Evolutionary conservation across 768 basidiomycete species (phyloP), one percentile per base, ranked within the genome.

Genomic region (Mycena pura): DNA sequence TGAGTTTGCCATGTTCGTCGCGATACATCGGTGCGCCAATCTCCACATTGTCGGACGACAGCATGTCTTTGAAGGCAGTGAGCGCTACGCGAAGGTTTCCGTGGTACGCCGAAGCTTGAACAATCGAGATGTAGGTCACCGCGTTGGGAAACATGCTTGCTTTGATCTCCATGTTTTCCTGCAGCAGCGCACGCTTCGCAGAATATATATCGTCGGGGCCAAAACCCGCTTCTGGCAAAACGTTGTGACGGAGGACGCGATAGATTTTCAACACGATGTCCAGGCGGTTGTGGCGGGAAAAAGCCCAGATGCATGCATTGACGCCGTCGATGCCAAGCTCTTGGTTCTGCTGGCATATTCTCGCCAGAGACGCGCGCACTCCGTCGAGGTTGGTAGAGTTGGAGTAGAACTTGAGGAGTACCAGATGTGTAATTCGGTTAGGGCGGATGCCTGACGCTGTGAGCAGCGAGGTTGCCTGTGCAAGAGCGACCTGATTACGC

Each of bases 281-380:
- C 21, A 87, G 66, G 19, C 80, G 82, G 14, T 77, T 73, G 49
- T 80, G 81, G 34, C 76, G 76, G 17, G 82, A 83, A 72, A 84
- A 93, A 0, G 88, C 88, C 87, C 86, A 90, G 9, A 95, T 75
- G 66, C 84, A 86, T 7, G 85, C 80, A 68, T 93, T 94, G 65
- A 89, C 68, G 11, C 87, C 89, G 52, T 89, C 88, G 21, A 90
- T 64, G 7, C 85, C 85, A 15, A 93, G 69, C 36, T 83, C 79
- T 46, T 85, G 52, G 25, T 73, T 77, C 38, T 84, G 81, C 32
- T 82, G 75, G 47, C 76, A 72, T 77, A 93, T 84, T 68, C 77
- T 81, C 41, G 70, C 65, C 7, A 93, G 64, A 6, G 82, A 84
- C 4, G 82, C 76, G 43, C 88, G 85, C 43, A 93, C 78, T 17